These are phyloP conservation scores for Poronia punctata DNA, from an alignment of 495 filamentous ascomycete genomes.

Conservation along the genomic window DNA sequence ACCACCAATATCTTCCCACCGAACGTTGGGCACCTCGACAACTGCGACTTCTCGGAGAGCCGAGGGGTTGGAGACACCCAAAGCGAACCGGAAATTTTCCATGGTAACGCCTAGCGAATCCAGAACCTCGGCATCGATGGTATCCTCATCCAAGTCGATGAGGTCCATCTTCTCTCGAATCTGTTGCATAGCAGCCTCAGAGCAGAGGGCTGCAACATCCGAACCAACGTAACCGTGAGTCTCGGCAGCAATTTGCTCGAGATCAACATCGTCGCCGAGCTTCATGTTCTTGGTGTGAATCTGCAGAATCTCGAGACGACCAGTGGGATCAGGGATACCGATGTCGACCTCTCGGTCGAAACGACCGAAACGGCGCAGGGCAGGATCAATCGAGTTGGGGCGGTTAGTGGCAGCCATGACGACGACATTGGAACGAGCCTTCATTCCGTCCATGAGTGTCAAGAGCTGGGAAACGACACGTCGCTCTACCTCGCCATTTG, in stretches of 20 bases:
- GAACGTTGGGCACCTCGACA: constrained; percentile 97
- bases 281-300: constrained; percentile 99
- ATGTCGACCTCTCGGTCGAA: constrained; percentile 99
- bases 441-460: constrained; percentile 99
- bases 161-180: constrained; percentile 99
- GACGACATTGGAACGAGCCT: constrained; percentile 94
- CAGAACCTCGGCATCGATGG: constrained; percentile 95
- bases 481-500: constrained; percentile 96
- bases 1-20: constrained; percentile 99
- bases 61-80: constrained; percentile 96
- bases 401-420: constrained; percentile 98
- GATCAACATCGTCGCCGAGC: constrained; percentile 91
- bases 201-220: constrained; percentile 97
- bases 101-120: constrained; percentile 98
- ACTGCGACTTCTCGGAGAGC: constrained; percentile 98
- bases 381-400: constrained; percentile 96
- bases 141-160: constrained; percentile 97
- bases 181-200: constrained; percentile 99
- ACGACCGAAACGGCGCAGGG: constrained; percentile 92
- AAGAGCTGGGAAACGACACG: constrained; percentile 97
- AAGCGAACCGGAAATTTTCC: constrained; percentile 98
- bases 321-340: constrained; percentile 94
- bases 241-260: constrained; percentile 93
- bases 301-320: constrained; percentile 95
- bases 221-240: constrained; percentile 99